A percentile compares a stretch with the other conserved stretches of the same genome.
Evolutionary conservation across 164 flowering plant species (phyloP).

Genomic region (Vitis cinerea): DNA sequence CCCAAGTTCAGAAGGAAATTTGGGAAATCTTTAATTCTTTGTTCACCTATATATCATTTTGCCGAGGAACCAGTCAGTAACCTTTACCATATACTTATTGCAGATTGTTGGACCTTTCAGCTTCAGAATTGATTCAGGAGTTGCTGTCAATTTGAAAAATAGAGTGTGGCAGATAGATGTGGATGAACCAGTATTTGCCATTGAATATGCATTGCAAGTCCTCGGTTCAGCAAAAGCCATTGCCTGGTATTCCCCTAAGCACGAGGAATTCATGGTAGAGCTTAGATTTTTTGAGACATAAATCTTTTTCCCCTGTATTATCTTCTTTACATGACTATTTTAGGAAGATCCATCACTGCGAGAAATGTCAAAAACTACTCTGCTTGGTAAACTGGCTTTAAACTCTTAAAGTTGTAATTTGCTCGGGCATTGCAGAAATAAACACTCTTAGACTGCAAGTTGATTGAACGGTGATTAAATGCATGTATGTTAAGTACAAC

Average conservation of each 20-base stretch:
- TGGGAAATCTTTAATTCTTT: neutral
- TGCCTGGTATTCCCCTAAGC: constrained; percentile 90
- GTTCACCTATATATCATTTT: neutral
- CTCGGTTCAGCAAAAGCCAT: constrained; percentile 92
- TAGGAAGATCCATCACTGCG: too few species aligned
- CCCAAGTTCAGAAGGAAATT: neutral
- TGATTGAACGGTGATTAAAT: too few species aligned
- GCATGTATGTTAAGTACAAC: too few species aligned
- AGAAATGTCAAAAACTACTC: too few species aligned
- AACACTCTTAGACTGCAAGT: too few species aligned
- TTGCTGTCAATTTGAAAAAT: constrained; percentile 45
- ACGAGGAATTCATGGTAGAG: constrained; percentile 81
- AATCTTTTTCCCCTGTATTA: neutral
- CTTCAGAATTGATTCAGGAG: constrained; percentile 65
- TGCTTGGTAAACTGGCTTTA: too few species aligned
- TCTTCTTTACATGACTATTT: too few species aligned
- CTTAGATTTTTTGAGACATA: constrained; percentile 76
- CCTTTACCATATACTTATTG: constrained; percentile 6
- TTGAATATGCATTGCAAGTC: constrained; percentile 88
- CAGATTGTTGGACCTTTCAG: constrained; percentile 90
- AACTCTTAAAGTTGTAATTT: too few species aligned
- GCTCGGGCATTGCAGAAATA: too few species aligned
- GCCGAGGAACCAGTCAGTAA: neutral
- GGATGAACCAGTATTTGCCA: constrained; percentile 63
- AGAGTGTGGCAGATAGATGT: constrained; percentile 26